Evolutionary conservation across 2,329 filamentous ascomycete genomes (phyloP).

Genomic region (Colletotrichum scovillei): DNA sequence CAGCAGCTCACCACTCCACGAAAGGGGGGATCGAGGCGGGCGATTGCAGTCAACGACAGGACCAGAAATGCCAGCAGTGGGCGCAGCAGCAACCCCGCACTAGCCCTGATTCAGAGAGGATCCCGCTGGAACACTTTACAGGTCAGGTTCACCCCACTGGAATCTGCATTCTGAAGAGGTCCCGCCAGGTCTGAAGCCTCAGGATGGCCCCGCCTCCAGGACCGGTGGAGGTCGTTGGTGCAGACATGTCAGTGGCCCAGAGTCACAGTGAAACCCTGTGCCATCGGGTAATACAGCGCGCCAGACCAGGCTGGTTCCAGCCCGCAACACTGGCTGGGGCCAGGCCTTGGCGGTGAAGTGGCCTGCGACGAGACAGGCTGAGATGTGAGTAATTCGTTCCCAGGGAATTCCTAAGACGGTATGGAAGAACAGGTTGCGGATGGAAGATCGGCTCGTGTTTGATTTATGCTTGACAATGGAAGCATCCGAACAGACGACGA

Average conservation of each 20-base stretch:
- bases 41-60: slow-evolving; percentile 8
- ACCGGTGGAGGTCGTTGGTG: background rate
- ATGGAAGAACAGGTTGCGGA: slow-evolving; percentile 5
- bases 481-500: slow-evolving; percentile 29
- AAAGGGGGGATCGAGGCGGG: slow-evolving; percentile 1
- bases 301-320: slow-evolving; percentile 24
- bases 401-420: background rate
- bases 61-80: slow-evolving; percentile 28
- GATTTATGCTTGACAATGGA: slow-evolving; percentile 32
- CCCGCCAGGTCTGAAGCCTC: slow-evolving; percentile 6
- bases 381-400: slow-evolving; percentile 8
- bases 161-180: background rate
- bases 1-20: slow-evolving; percentile 6
- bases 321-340: slow-evolving; percentile 7
- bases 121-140: background rate
- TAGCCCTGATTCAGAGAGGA: slow-evolving; percentile 34
- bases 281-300: background rate
- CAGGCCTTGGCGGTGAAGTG: slow-evolving; percentile 30
- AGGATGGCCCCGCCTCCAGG: slow-evolving; percentile 11
- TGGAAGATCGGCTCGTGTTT: slow-evolving; percentile 26
- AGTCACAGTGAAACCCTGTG: slow-evolving; percentile 23
- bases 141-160: background rate
- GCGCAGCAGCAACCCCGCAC: slow-evolving; percentile 36
- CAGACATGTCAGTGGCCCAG: slow-evolving; percentile 28
- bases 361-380: background rate